Evolutionary conservation across 768 basidiomycete species (phyloP), one percentile per base, ranked within the genome.

Genomic region (Macrolepiota fuliginosa): DNA sequence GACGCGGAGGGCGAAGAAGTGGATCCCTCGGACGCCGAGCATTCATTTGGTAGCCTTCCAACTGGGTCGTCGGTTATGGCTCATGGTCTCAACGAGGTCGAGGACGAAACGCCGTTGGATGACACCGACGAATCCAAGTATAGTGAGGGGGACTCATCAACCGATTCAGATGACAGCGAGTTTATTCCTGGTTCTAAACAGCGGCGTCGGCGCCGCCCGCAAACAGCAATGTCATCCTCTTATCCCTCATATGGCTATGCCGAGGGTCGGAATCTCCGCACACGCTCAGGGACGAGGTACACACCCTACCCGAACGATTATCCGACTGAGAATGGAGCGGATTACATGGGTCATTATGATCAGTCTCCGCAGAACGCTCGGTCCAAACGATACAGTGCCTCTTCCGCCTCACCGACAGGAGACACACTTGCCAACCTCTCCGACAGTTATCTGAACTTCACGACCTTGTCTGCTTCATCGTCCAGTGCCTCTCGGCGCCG

Each of bases 101-200:
- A 69, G 9, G 68, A 66, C 15, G 71, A 69, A n/a, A 69, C 66
- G 15, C 68, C 62, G 60, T 64, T 64, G 15, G 64, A 70, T 46
- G 71, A 68, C 42, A 54, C 60, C 36, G 58, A 60, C 15, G 60
- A 36, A 22, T 61, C 60, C 35, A 61, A 49, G 25, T 46, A 47
- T 12, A 61, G 60, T 42, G 60, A 61, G 37, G 56, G 56, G 37
- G 58, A 64, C 2, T 56, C 58, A 40, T 57, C 58, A 35, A 45
- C 63, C 15, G 54, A 74, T 36, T 68, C 70, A 29, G 68, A 71
- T 61, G 74, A 70, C 49, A 69, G 71, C 60, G 73, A 76, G 66
- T 76, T 73, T 58, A 69, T 74, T 19, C 70, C 70, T 27, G 65
- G 70, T 7, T 58, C 69, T 3, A 64, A 59, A 35, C 40, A 62